Evolutionary conservation across 2,329 filamentous ascomycete genomes (phyloP), one percentile per base, ranked within the genome.

Genomic region (Diplocarpon mali): DNA sequence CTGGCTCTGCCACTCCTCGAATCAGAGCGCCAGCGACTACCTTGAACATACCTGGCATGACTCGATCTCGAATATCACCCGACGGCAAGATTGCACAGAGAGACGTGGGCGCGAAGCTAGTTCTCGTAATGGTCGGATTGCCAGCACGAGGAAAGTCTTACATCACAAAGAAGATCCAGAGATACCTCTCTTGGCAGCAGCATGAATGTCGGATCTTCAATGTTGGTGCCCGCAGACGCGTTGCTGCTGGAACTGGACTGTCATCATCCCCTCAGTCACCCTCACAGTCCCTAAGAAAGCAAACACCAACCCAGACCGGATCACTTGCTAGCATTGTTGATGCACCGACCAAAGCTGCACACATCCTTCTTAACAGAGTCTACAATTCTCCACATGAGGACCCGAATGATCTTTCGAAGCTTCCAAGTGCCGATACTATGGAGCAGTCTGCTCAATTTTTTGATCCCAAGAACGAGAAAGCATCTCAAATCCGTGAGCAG

Each of bases 151-250:
- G 92, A 62, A 98, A 98, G 69, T 95, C 89, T 44, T 98, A 98
- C 67, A 94, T 98, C 59, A 96, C 92, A 50, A 96, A 96, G 71
- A 98, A 98, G 69, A 76, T 98, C 51, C 85, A 92, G 47, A 78
- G 92, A 50, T 98, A 96, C 62, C 69, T 98, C 40, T 90, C 93
- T 40, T 98, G 92, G 92, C 80, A 95, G 59, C 92, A 98, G 61
- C 90, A 98, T 65, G 86, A 95, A 59, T 92, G 89, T 11, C 77
- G 75, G 54, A 95, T 98, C 56, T 98, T 98, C 76, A 98, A 98
- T 59, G 92, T 98, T 31, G 92, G 92, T 49, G 90, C 95, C 64
- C 76, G 88, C 59, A 76, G 92, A 57, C 82, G 92, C 56, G 77
- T 89, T 40, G 86, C 82, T 14, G 85, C 83, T 35, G 83, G 83